Percentiles rank a stretch among this genome's conserved stretches.
These are phyloP conservation scores for Colletotrichum chrysophilum DNA, from an alignment of 2,329 filamentous ascomycete genomes.

Conservation along the genomic window DNA sequence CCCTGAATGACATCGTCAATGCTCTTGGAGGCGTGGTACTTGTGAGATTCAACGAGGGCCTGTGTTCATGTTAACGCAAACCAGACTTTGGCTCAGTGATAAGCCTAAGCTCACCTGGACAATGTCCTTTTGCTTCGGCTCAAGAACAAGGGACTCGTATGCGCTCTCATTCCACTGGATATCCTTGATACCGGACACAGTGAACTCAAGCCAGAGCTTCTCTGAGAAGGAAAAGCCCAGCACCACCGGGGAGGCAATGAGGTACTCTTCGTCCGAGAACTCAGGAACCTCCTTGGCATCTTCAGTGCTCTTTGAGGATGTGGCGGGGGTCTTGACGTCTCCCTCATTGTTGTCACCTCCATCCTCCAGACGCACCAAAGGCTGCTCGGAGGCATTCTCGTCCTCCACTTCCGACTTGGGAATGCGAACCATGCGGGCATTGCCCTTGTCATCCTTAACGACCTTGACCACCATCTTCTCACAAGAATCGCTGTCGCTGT, in stretches of 20 bases:
- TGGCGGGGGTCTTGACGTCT: conserved; percentile 27
- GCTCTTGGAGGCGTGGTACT: conserved; percentile 79
- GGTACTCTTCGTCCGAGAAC: conserved; percentile 82
- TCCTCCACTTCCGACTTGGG: conserved; percentile 39
- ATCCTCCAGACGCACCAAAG: conserved; percentile 47
- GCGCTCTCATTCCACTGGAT: conserved; percentile 86
- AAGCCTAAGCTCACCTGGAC: conserved; percentile 54
- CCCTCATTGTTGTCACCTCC: conserved; percentile 23
- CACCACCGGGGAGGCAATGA: conserved; percentile 84
- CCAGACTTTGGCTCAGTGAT: background rate
- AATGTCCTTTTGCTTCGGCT: conserved; percentile 64
- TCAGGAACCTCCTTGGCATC: conserved; percentile 46
- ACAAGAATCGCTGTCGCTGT: conserved; percentile 44
- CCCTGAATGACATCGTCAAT: conserved; percentile 85
- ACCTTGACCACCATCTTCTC: conserved; percentile 57
- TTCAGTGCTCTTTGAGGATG: conserved; percentile 25
- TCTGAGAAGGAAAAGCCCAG: conserved; percentile 87
- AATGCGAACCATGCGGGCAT: conserved; percentile 31
- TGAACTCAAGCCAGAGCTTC: conserved; percentile 90
- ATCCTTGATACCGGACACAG: conserved; percentile 77
- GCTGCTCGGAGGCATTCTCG: conserved; percentile 49
- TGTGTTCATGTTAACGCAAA: conserved; percentile 23
- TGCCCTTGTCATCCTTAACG: conserved; percentile 48
- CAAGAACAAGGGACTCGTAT: conserved; percentile 81
- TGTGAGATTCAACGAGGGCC: conserved; percentile 83